Evolutionary conservation across 768 basidiomycete genomes (phyloP).

Genomic region (Termitomyces sp.): DNA sequence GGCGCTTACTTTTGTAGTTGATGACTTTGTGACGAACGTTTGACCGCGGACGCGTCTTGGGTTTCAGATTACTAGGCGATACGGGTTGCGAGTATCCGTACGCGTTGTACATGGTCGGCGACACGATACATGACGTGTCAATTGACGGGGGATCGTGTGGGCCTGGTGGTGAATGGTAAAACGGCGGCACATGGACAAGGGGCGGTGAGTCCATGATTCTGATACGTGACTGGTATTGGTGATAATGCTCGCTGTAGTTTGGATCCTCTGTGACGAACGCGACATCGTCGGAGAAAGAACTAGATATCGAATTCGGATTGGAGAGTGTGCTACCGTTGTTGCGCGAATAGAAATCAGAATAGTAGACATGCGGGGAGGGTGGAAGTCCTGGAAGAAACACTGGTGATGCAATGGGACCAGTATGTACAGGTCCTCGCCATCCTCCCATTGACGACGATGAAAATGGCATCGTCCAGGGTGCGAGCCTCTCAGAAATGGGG

Average conservation of each 20-base stretch:
- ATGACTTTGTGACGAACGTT: slow-evolving; percentile 28
- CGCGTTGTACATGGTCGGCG: slow-evolving; percentile 7
- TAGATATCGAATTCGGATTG: slow-evolving; percentile 15
- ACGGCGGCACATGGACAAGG: slow-evolving; percentile 30
- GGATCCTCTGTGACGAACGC: slow-evolving; percentile 36
- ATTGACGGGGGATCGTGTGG: slow-evolving; percentile 14
- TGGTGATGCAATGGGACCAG: slow-evolving; percentile 5
- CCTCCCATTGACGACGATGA: not conserved
- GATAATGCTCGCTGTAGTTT: slow-evolving; percentile 35
- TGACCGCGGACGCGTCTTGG: slow-evolving; percentile 21
- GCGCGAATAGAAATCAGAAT: slow-evolving; percentile 11
- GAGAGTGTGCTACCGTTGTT: slow-evolving; percentile 8
- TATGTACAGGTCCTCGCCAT: slow-evolving; percentile 4
- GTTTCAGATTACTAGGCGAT: slow-evolving; percentile 5
- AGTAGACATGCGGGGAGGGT: slow-evolving; percentile 2
- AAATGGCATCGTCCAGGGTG: not conserved
- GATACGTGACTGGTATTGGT: slow-evolving; percentile 38
- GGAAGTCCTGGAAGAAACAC: slow-evolving; percentile 7
- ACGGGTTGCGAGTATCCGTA: slow-evolving; percentile 4
- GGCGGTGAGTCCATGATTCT: slow-evolving; percentile 29
- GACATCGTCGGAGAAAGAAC: slow-evolving; percentile 26
- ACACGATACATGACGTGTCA: slow-evolving; percentile 16
- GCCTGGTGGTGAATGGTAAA: slow-evolving; percentile 13
- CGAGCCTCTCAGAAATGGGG: not conserved
- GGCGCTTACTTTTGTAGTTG: slow-evolving; percentile 39